Evolutionary conservation across 345 rosid species (phyloP), one percentile per base, ranked within the genome.

Genomic region (Populus euphratica): DNA sequence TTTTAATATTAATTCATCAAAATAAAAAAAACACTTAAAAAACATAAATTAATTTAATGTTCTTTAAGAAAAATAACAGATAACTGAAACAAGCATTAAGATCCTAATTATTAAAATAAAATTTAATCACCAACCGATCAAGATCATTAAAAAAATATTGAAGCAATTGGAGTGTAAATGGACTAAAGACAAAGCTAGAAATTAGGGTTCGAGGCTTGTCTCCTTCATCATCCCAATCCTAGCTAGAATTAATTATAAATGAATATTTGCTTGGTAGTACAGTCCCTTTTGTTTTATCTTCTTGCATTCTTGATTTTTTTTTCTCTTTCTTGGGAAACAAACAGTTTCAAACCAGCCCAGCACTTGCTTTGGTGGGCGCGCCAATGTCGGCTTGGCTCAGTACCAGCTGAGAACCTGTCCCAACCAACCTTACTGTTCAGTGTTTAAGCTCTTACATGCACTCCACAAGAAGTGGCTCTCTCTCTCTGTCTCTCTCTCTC

Each of bases 331-430:
- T 68, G 91, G 93, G 88, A 89, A 91, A 79, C 82, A 81, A 82
- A 82, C 74, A 86, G 88, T 81, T 79, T 71, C 64, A 79, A 82
- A 79, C 82, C 73, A 82, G 71, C 79, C 85, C 93, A 86, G 93
- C 98, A 92, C 73, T 85, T 87, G 89, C 96, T 84, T 94, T 88
- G 98, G 89, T 86, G 93, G 87, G 84, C 84, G 87, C 81, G 86
- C 86, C 86, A 82, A 80, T 88, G 98, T 92, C 97, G 92, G 94
- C 84, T 89, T 78, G 76, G 87, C 80, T 85, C 79, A 50, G 63
- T 9, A 47, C 62, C 65, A 16, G 13, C 74, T 33, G 43, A 20
- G 38, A 54, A 25, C 59, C 56, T 73, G 65, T 79, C 77, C 77
- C 70, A 77, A 33, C 77, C 70, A 68, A 72, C 23, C 74, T 43